Base-by-base conservation (phyloP, 2,329 filamentous ascomycete genomes). In the Colletotrichum lini region DNA sequence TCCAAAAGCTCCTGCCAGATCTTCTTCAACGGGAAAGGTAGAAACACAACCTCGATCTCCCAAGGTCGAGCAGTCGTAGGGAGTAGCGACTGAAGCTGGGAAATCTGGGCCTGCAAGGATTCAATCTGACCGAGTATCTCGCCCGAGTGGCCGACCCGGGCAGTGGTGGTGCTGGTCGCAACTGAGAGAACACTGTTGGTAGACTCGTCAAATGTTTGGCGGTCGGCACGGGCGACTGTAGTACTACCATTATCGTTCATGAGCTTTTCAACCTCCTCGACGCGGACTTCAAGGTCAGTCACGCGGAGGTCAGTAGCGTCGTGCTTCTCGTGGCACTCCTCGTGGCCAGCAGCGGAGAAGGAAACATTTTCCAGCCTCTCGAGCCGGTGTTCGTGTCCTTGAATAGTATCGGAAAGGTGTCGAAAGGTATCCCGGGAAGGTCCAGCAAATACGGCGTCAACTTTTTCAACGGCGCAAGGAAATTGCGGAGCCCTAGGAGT, bases 11-110 rank as follows among this genome's bases (percentile, higher is more conserved):
- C 82, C 70, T 88, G 82, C 89, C 89, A 91, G 7, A 91, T 75
- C 26, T 84, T 85, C 74, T 86, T 88, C 8, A 90, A 80, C 1
- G 87, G 85, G 78, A 94, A 96, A 1, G 93, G 93, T 9, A 95
- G 79, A 68, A 95, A 90, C 1, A 95, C 90, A 5, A 95, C 91
- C 77, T 95, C 93, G 2, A 96, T 83, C 74, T 93, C 89, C 92
- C 93, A 95, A 0, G 93, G 92, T 50, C 88, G 85, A 52, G 82
- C 80, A 38, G 84, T 84, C 0, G 92, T 90, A n/a, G 93, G 92
- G 40, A 90, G 80, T 12, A 87, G 83, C 7, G 86, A 85, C 78
- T 93, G 91, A 12, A 94, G 83, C 53, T 88, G 84, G 40, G 83
- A 80, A 59, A 90, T 81, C 72, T 88, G 86, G 3, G 84, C 83